These are phyloP conservation scores for Helenozyma rhizophorensis DNA, from an alignment of 805 yeast genomes.

Conservation along the genomic window DNA sequence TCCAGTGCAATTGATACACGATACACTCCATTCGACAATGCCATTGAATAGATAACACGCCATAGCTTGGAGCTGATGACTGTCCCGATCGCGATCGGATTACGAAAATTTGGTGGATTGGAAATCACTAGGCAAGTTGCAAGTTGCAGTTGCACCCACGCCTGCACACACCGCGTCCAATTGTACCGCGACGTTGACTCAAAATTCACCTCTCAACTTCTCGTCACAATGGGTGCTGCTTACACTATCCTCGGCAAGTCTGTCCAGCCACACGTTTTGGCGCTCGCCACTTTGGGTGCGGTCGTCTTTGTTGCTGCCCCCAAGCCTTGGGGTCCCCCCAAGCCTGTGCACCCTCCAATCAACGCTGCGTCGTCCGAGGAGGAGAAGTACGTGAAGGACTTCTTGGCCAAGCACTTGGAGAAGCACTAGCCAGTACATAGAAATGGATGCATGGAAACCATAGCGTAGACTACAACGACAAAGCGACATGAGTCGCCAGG, in stretches of 20 bases:
- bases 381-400: slow-evolving; percentile 69
- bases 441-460: slow-evolving; percentile 1
- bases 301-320: slow-evolving; percentile 62
- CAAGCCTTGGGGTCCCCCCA: slow-evolving; percentile 66
- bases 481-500: no score
- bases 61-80: no score
- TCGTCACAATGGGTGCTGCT: slow-evolving; percentile 65
- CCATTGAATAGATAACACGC: no score
- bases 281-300: slow-evolving; percentile 74
- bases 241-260: slow-evolving; percentile 81
- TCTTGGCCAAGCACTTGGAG: slow-evolving; percentile 52
- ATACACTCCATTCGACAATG: no score
- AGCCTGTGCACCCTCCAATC: slow-evolving; percentile 62
- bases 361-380: slow-evolving; percentile 82
- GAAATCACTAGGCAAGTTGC: no score
- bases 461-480: not conserved
- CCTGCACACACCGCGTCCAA: no score
- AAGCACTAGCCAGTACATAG: slow-evolving; percentile 11
- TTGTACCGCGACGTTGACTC: no score
- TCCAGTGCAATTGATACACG: no score
- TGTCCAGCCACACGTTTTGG: slow-evolving; percentile 77
- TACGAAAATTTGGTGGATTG: no score
- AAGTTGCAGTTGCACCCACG: no score
- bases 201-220: no score
- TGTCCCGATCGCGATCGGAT: no score